Evolutionary conservation across 768 basidiomycete species (phyloP), one percentile per base, ranked within the genome.

Genomic region (Amanita phalloides): DNA sequence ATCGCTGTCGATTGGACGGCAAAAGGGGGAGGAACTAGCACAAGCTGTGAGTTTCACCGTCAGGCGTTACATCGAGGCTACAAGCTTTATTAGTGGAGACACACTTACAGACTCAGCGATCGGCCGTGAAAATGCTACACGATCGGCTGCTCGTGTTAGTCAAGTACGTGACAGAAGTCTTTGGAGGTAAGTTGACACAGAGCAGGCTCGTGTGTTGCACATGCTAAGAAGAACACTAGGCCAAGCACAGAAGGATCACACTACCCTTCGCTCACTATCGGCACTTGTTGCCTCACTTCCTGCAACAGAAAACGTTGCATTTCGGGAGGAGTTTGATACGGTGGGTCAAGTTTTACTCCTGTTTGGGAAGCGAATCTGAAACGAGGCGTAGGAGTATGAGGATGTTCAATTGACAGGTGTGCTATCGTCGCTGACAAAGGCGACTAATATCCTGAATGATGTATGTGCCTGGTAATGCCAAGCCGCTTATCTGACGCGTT

Each of bases 1-100:
- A 97, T 99, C 56, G 96, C 96, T 5, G 96, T 99, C 0, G 95
- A 98, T 64, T 95, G 91, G 78, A 90, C 90, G 2, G 87, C 90
- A 23, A 81, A 83, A 64, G 88, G 89, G 7, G 89, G 90, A 45
- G 87, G 81, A 26, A 86, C 82, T 56, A 86, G 84, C 39, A 88
- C 82, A 11, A 89, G 82, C 56, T 70, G 91, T 92, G 58, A 68
- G 87, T 73, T 44, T 45, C 33, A 21, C 48, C 17, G 43, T 48
- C 11, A 20, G 14, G 32, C 39, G 46, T 44, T 46, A 32, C 41
- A 30, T 43, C 42, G 46, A n/a, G 28, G n/a, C 48, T 35, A 35
- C 6, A 45, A 52, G 30, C 21, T 28, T 9, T 42, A 25, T 26
- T 61, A 97, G 95, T 98, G 68, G 83, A 94, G 60, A 87, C 90